Conservation (phyloP, 2,329 filamentous ascomycete genomes). For the Penicillium sp. region DNA sequence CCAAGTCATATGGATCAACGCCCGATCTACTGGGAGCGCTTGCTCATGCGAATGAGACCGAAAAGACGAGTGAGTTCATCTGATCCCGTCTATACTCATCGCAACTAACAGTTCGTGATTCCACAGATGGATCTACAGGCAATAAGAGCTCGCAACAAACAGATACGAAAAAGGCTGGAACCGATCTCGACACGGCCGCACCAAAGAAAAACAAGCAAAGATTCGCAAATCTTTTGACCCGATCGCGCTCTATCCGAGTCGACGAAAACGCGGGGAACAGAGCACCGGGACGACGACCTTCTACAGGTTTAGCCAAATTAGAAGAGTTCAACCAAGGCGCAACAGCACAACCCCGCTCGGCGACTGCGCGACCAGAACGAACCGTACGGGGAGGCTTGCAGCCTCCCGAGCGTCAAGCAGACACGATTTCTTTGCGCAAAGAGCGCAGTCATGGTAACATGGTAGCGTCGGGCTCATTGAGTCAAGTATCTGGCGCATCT, state of each 20-base stretch:
- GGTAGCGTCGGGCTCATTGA: slow-evolving; percentile 48
- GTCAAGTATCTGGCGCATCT: slow-evolving; percentile 57
- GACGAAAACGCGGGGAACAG: slow-evolving; percentile 42
- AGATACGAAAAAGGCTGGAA: slow-evolving; percentile 27
- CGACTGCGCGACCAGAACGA: slow-evolving; percentile 67
- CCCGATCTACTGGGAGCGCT: slow-evolving; percentile 42
- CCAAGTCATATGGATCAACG: slow-evolving; percentile 44
- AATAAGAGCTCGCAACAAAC: slow-evolving; percentile 25
- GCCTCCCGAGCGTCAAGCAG: slow-evolving; percentile 62
- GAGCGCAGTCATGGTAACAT: slow-evolving; percentile 38
- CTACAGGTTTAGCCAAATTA: slow-evolving; percentile 41
- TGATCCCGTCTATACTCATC: background rate
- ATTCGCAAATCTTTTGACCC: slow-evolving; percentile 47
- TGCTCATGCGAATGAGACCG: slow-evolving; percentile 29
- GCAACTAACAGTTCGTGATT: slow-evolving; percentile 9
- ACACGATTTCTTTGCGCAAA: slow-evolving; percentile 34
- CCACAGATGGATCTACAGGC: slow-evolving; percentile 21
- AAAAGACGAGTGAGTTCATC: slow-evolving; percentile 26
- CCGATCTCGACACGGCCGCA: slow-evolving; percentile 30
- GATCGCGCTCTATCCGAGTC: slow-evolving; percentile 47
- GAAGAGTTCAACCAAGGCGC: slow-evolving; percentile 37
- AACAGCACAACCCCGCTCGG: slow-evolving; percentile 58
- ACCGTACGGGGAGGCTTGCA: slow-evolving; percentile 65
- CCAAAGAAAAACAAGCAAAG: slow-evolving; percentile 47
- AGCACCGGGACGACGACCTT: slow-evolving; percentile 38